Base-by-base conservation (phyloP, 2,329 filamentous ascomycete species). In the Fusarium sp. region DNA sequence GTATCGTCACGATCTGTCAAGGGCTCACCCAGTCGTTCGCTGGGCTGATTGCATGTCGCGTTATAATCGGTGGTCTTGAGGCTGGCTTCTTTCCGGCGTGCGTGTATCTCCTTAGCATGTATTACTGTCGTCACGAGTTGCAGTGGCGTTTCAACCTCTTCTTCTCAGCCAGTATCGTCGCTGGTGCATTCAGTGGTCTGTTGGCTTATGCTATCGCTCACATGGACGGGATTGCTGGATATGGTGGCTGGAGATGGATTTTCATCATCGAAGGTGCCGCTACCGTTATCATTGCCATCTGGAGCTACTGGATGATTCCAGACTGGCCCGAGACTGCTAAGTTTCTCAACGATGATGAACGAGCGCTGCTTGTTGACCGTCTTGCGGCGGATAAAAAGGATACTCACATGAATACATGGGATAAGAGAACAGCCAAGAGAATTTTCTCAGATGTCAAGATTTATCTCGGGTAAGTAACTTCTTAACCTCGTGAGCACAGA, bases 401-500 rank as follows among this genome's bases (percentile, higher is more conserved):
- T 4, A 48, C 45, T 9, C 45, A 48, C 20, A 48, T 48, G 45
- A 48, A 48, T 15, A 48, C 6, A 3, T 48, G 45, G 45, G 45
- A 48, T 3, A 48, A 48, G 20, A 48, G 1, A 17, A 48, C 45
- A 30, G 20, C 45, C 3, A 48, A 48, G 26, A 48, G 45, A 22
- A 48, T 48, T 1, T 48, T 48, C 10, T 48, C 26, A 7, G 45
- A 48, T 3, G 14, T n/a, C 26, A 48, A 48, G 20, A 48, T 48
- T 6, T 48, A 48, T n/a, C 45, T 48, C 10, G 45, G 45, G 45
- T 48, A 48, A 30, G 45, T 12, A 0, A 22, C 24, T 1, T 3
- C 24, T 17, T 3, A n/a, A 30, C 10, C 26, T n/a, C 20, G 0
- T 5, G 0, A n/a, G 3, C 30, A 5, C 4, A 17, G 1, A 3